Conservation (phyloP, 192 early-diverging fungal genomes). For the Obelidium mucronatum region DNA sequence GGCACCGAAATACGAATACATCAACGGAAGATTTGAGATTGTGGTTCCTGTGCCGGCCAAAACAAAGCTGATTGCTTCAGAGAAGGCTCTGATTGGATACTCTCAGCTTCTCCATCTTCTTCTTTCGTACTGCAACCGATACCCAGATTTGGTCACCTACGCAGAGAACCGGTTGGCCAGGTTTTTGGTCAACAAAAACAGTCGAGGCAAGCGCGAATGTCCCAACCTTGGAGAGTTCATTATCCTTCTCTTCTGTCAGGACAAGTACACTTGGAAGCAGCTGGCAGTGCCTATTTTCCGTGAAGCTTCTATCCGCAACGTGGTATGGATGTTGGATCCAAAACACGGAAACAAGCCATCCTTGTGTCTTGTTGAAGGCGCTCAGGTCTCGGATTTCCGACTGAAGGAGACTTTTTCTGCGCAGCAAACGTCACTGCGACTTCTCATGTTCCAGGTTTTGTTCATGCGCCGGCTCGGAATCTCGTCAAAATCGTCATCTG, state of each 20-base stretch:
- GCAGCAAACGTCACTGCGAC: not conserved
- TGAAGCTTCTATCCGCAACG: constrained; percentile 32
- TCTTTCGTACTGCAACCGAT: constrained; percentile 4
- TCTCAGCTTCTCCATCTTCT: constrained; percentile 30
- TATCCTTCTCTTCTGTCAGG: not conserved
- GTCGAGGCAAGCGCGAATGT: constrained; percentile 6
- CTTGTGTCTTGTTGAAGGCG: constrained; percentile 34
- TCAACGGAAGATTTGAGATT: too few relatives aligned
- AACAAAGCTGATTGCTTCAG: constrained; percentile 28
- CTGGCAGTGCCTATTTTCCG: not conserved
- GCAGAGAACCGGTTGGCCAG: not conserved
- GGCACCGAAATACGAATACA: too few relatives aligned
- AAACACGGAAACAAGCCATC: constrained; percentile 15
- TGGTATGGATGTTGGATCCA: constrained; percentile 27
- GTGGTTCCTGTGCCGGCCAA: not conserved
- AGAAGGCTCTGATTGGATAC: constrained; percentile 33
- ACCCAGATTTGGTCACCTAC: constrained; percentile 1
- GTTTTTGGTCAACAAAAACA: not conserved
- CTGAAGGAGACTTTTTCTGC: constrained; percentile 5
- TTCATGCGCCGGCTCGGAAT: constrained; percentile 10
- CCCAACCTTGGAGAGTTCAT: constrained; percentile 39
- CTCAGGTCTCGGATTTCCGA: constrained; percentile 6
- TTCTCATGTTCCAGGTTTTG: constrained; percentile 25
- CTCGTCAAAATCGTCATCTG: not conserved
- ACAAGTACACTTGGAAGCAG: constrained; percentile 6